A percentile compares a stretch with the other conserved stretches of the same genome.
These are phyloP conservation scores for Melocanna baccifera DNA, from an alignment of 176 grass and related monocot species.

Conservation along the genomic window DNA sequence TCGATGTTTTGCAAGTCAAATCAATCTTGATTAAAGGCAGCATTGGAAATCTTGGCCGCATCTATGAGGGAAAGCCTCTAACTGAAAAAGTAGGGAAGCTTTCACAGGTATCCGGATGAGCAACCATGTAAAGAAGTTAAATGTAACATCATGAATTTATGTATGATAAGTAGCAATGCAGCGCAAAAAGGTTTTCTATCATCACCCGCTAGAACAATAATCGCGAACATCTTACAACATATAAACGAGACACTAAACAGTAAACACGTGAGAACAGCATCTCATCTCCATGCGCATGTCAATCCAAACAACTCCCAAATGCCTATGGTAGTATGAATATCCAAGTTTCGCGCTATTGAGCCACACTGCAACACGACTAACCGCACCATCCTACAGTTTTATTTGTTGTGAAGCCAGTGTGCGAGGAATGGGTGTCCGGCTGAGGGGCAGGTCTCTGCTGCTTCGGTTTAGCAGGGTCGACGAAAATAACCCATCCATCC, in stretches of 20 bases:
- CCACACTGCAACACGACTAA: not conserved
- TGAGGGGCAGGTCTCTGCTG: conserved; percentile 37
- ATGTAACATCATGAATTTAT: not conserved
- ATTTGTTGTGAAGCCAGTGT: conserved; percentile 51
- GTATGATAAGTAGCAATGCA: not conserved
- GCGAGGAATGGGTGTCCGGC: conserved; percentile 25
- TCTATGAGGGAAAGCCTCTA: not conserved
- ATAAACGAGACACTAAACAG: not conserved
- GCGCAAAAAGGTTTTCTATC: not conserved
- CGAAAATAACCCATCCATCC: conserved; percentile 96
- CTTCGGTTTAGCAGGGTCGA: conserved; percentile 81
- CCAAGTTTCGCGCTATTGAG: not conserved
- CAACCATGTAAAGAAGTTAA: not conserved
- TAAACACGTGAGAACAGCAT: not conserved
- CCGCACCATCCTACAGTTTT: conserved; percentile 81
- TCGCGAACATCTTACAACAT: not conserved
- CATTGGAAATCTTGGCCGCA: not conserved
- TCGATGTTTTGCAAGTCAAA: not conserved
- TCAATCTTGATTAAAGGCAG: not conserved
- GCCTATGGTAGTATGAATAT: not conserved
- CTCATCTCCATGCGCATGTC: not conserved
- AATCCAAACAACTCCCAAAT: not conserved
- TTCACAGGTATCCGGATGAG: not conserved
- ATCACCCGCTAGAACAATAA: conserved; percentile 2
- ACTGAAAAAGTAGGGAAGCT: not conserved